Evolutionary conservation across 257 asterid genomes (phyloP).

Genomic region (Primulina eburnea): DNA sequence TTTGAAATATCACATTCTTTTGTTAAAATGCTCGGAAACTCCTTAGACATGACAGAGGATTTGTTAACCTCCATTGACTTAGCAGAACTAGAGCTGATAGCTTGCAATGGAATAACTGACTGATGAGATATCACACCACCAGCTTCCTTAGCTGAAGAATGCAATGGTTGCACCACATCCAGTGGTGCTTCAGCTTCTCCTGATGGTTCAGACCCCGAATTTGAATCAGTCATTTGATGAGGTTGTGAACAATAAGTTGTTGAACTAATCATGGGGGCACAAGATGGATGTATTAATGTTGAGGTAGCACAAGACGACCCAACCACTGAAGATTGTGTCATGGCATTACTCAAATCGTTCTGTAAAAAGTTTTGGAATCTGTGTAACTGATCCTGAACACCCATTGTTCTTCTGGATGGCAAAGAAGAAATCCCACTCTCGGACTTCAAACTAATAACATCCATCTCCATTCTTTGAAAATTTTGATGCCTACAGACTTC

Average conservation of each 20-base stretch:
- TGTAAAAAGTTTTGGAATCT: constrained; percentile 61
- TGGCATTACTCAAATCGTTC: constrained; percentile 61
- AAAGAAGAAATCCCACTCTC: constrained; percentile 45
- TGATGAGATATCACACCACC: constrained; percentile 37
- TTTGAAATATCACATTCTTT: constrained; percentile 31
- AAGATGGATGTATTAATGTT: constrained; percentile 58
- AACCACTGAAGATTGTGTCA: constrained; percentile 69
- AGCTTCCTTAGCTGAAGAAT: constrained; percentile 38
- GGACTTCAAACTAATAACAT: constrained; percentile 39
- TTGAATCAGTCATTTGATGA: constrained; percentile 35
- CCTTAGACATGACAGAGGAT: constrained; percentile 28
- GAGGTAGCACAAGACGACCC: constrained; percentile 81
- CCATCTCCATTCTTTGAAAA: constrained; percentile 50
- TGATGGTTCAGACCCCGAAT: constrained; percentile 30
- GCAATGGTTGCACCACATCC: constrained; percentile 35
- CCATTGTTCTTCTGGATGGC: constrained; percentile 34
- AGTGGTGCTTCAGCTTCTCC: constrained; percentile 37
- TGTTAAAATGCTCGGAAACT: constrained; percentile 34
- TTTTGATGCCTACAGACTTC: constrained; percentile 51
- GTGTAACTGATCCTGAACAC: constrained; percentile 52
- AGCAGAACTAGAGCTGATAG: constrained; percentile 35
- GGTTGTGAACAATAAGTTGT: constrained; percentile 62
- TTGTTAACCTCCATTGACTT: constrained; percentile 34
- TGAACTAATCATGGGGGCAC: constrained; percentile 77
- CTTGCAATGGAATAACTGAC: constrained; percentile 32